A percentile compares a stretch with the other conserved stretches of the same genome.
These are phyloP conservation scores for Termitomyces sp. DNA, from an alignment of 768 basidiomycete genomes.

Conservation along the genomic window DNA sequence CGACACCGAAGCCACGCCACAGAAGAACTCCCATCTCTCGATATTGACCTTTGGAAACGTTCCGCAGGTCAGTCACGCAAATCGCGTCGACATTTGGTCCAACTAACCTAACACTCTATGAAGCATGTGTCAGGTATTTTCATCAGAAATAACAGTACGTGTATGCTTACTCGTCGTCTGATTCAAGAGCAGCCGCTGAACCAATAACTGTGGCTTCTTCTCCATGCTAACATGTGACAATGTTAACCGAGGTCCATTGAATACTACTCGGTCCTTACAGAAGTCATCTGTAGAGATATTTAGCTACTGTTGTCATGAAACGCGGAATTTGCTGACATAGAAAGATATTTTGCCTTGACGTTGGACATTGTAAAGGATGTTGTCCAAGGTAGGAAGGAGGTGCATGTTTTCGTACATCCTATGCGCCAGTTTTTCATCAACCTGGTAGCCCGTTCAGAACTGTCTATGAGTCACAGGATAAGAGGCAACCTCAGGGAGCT, in stretches of 20 bases:
- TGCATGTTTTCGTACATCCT: conserved; percentile 78
- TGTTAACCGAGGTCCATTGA: conserved; percentile 5
- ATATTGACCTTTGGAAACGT: conserved; percentile 64
- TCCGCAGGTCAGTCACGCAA: neutral
- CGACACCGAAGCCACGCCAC: conserved; percentile 78
- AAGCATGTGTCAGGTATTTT: neutral
- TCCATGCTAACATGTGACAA: conserved; percentile 50
- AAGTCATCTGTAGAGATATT: conserved; percentile 60
- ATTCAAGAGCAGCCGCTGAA: conserved; percentile 78
- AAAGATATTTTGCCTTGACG: conserved; percentile 92
- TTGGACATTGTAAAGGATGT: conserved; percentile 85
- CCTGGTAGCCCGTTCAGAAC: conserved; percentile 28
- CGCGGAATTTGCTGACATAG: conserved; percentile 48
- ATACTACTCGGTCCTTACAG: conserved; percentile 24
- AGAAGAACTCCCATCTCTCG: conserved; percentile 88
- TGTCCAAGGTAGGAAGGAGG: conserved; percentile 79
- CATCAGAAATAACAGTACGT: neutral
- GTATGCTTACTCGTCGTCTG: conserved; percentile 73
- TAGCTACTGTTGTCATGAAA: neutral
- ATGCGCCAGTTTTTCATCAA: conserved; percentile 62
- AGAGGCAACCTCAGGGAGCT: conserved; percentile 59
- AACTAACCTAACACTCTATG: conserved; percentile 65
- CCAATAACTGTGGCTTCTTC: conserved; percentile 91
- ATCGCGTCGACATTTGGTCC: neutral
- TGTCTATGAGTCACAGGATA: neutral